Percentiles rank a stretch among this genome's conserved stretches.
Evolutionary conservation across 257 asterid species (phyloP).

Genomic region (Capsicum rhomboideum): DNA sequence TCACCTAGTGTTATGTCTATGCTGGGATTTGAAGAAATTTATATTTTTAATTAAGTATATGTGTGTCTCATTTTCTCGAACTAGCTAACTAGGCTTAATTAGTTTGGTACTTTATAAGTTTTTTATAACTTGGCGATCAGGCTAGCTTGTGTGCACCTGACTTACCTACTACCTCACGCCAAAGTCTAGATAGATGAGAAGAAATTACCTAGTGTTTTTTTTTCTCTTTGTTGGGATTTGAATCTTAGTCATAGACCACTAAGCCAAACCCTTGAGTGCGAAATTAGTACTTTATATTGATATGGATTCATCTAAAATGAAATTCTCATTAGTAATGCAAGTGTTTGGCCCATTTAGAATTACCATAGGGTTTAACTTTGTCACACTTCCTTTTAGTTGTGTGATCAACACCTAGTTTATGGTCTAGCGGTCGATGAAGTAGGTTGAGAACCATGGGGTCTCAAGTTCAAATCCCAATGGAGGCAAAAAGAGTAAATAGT

Average conservation of each 20-base stretch:
- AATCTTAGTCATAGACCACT: background rate
- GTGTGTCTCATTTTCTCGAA: no score
- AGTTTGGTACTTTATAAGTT: background rate
- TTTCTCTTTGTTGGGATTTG: background rate
- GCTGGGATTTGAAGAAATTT: no score
- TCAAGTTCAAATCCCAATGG: background rate
- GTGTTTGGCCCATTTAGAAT: background rate
- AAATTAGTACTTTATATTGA: background rate
- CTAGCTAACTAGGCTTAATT: no score
- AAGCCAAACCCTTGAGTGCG: background rate
- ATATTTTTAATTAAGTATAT: no score
- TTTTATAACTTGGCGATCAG: background rate
- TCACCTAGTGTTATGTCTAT: no score
- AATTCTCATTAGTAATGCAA: background rate
- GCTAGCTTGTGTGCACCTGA: background rate
- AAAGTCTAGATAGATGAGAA: background rate
- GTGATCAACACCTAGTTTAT: background rate
- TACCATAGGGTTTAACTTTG: background rate
- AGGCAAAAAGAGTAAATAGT: background rate
- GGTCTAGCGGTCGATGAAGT: background rate
- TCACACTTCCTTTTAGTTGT: background rate
- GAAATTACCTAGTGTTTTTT: no score
- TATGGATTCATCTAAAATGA: background rate
- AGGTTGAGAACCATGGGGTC: background rate
- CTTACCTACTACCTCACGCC: background rate